Evolutionary conservation across 768 basidiomycete genomes (phyloP), one percentile per base, ranked within the genome.

Genomic region (Boletellus ananiceps): DNA sequence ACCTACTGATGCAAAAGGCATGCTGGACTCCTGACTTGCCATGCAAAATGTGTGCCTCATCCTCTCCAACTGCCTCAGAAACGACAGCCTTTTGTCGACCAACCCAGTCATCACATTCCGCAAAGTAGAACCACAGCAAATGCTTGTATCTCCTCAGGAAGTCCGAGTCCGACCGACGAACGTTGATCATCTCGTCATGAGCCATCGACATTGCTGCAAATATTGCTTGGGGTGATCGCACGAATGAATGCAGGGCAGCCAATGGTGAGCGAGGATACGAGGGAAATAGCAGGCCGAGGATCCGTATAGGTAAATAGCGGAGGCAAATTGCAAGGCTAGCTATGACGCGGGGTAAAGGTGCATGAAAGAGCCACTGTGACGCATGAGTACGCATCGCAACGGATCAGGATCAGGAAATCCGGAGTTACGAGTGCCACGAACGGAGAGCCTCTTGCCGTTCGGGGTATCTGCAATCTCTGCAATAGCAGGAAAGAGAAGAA

Each of bases 401-500:
- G 9, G 23, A 25, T 25, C 23, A 25, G 23, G 6, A n/a, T n/a
- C 23, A 25, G 23, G 23, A 25, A 21, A 16, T 23, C 14, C 14
- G 40, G 9, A 15, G 16, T 12, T 33, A 35, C 32, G 18, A 18
- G 23, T 21, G 19, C 25, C 37, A 72, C 82, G 59, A 56, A 86
- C 84, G 41, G 76, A 79, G 21, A 89, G 64, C 16, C 53, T 66
- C 33, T 67, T 70, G 2, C 86, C 88, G 55, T 86, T 86, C 3
- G 84, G 85, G 0, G 84, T 83, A 13, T 69, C 58, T 3, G 70
- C 76, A 23, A 93, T 83, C 59, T 83, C 68, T 2, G 76, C 75
- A 31, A 89, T 70, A 0, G 87, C 81, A 0, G 88, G 89, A 65
- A 85, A 88, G 8, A 93, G 71, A 46, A 89, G 60, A 53, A 86